Evolutionary conservation across 140 eudicot species (phyloP), one percentile per base, ranked within the genome.

Genomic region (Flaveria floridana): DNA sequence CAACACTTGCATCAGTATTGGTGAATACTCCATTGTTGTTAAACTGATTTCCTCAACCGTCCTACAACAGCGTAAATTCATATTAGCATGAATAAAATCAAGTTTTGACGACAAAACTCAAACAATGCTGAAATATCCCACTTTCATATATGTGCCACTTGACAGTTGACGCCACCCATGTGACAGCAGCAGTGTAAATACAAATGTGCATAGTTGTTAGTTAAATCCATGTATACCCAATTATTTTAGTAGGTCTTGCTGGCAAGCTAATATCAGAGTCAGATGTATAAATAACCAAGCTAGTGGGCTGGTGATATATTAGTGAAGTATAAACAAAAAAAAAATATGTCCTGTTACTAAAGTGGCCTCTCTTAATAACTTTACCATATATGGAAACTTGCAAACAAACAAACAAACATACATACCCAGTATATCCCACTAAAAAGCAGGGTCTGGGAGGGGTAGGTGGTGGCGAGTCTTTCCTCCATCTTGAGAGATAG

Each of bases 31-130:
- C 88, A 84, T 52, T 56, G 82, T 71, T 74, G 73, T 87, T 77
- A 87, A 55, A 44, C 90, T 96, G 71, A 88, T 84, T 80, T 88
- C 99, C 69, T 87, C 97, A 70, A 87, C 70, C 12, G 72, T 80
- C 87, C 99, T 94, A 79, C 65, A 19, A 77, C 34, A 65, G 71
- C 57, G 58, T 11, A 47, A 73, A n/a, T 58, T 11, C 72, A 62
- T 50, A 57, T 79, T 77, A 76, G 59, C 78, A 37, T 28, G 5
- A 58, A 44, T n/a, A 34, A 65, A 73, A 76, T 9, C 41, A 37
- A 76, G 16, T 18, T 21, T 12, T 3, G 26, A 75, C 67, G 7
- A 72, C 42, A 67, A 46, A 47, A 67, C 68, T 47, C 56, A 79
- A 42, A 72, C 23, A 72, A 8, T 20, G 53, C 23, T 2, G 28